A percentile compares a stretch with the other conserved stretches of the same genome.
phyloP scores from a whole-genome alignment of 495 filamentous ascomycete species.

The Penicillium paxilli region DNA sequence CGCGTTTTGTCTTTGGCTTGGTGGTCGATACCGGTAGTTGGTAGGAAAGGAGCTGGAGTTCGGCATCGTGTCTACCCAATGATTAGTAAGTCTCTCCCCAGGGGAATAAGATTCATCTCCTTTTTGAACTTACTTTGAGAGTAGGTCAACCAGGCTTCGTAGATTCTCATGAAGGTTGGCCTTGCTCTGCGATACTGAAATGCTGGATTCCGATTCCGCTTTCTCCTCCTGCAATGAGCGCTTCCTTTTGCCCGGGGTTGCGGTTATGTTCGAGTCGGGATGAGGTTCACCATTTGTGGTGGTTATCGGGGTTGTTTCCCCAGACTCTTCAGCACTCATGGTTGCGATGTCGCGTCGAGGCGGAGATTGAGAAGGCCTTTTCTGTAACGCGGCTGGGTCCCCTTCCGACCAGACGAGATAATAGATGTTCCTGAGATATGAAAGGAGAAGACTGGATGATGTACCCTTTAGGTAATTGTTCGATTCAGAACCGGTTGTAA shows the following conservation, averaged over 20 bases:
- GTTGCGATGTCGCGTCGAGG: slow-evolving; percentile 29
- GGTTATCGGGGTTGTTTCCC: slow-evolving; percentile 34
- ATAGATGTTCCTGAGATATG: slow-evolving; percentile 8
- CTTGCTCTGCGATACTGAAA: slow-evolving; percentile 32
- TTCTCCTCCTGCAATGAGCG: slow-evolving; percentile 45
- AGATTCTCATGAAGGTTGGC: slow-evolving; percentile 41
- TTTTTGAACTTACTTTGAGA: slow-evolving; percentile 31
- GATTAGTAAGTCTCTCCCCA: slow-evolving; percentile 15
- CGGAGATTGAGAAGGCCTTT: slow-evolving; percentile 16
- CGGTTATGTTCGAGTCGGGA: slow-evolving; percentile 32
- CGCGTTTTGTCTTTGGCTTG: slow-evolving; percentile 51
- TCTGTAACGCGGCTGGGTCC: slow-evolving; percentile 32
- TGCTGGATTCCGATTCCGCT: slow-evolving; percentile 25
- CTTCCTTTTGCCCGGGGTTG: slow-evolving; percentile 49
- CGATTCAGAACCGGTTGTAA: slow-evolving; percentile 7
- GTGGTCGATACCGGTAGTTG: slow-evolving; percentile 39
- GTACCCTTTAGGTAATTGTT: slow-evolving; percentile 3
- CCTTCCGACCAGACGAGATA: slow-evolving; percentile 11
- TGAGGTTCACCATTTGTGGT: slow-evolving; percentile 40
- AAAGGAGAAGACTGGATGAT: slow-evolving; percentile 3
- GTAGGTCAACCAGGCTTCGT: slow-evolving; percentile 40
- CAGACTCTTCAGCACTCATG: slow-evolving; percentile 48
- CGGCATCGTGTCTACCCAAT: slow-evolving; percentile 38
- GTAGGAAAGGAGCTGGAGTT: slow-evolving; percentile 44
- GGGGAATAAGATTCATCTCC: not conserved